Conservation (phyloP, 225 moss, liverwort and hornwort species). For the Asterella californica region DNA sequence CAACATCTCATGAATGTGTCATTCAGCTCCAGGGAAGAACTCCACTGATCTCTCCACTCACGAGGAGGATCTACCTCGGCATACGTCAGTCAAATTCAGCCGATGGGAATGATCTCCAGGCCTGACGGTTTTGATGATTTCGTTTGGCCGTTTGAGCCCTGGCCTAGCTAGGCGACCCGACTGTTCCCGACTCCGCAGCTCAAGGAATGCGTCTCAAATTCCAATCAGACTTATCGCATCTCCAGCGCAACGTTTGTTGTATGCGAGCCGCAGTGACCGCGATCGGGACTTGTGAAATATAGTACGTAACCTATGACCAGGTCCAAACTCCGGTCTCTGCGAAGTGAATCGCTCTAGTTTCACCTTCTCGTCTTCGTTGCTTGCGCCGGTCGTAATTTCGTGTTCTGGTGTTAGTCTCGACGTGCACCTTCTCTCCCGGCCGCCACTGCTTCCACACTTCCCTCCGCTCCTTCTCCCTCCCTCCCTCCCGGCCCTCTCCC, state of each 20-base stretch:
- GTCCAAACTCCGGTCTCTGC: background rate
- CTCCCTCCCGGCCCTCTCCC: too few species aligned
- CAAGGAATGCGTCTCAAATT: background rate
- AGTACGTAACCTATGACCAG: background rate
- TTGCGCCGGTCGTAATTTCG: too few species aligned
- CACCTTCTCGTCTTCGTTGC: background rate
- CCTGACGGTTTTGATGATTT: background rate
- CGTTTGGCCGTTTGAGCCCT: background rate
- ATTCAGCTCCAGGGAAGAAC: background rate
- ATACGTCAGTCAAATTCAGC: background rate
- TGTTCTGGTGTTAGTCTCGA: too few species aligned
- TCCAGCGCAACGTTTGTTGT: background rate
- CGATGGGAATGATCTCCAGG: background rate
- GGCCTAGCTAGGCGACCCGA: background rate
- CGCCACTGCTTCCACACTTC: too few species aligned
- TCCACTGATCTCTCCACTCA: slow-evolving; percentile 2
- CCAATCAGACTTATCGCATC: background rate
- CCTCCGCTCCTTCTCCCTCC: too few species aligned
- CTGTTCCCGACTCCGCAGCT: background rate
- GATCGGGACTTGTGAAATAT: background rate
- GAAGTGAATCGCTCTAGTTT: background rate
- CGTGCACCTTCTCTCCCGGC: too few species aligned
- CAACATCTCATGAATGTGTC: background rate
- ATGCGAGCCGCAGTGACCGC: background rate
- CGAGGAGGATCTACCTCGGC: slow-evolving; percentile 8